Evolutionary conservation across 139 green algal genomes (phyloP), one percentile per base, ranked within the genome.

Genomic region (Tetradesmus lagerheimii): DNA sequence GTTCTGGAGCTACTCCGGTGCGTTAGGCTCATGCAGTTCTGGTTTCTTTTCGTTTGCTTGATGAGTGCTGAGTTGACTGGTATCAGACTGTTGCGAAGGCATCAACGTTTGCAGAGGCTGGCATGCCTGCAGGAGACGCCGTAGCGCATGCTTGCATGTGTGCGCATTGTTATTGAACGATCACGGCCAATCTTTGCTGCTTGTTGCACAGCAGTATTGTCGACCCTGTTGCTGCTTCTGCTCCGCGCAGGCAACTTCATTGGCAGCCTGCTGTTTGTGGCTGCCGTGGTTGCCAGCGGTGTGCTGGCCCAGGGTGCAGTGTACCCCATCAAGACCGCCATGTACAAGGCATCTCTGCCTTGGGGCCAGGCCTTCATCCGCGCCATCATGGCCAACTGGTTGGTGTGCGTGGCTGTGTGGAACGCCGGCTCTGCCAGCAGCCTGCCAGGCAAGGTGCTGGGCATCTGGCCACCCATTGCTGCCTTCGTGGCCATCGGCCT

Each of bases 401-500:
- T 99, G 75, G 97, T 99, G 31, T 98, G 96, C 91, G 86, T 97
- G 62, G 97, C 96, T 1, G 94, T 99, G 27, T 99, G 95, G 96
- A 93, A 96, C 80, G 95, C 95, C 14, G 90, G 92, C 41, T 90
- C 94, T 18, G 91, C 96, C 71, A 92, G 92, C 76, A 95, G 86
- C 31, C 89, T 98, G 57, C 90, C 94, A 45, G 97, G 96, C 91
- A 98, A 99, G 95, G 90, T 96, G 76, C 90, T 99, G 16, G 96
- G 92, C 74, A 93, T 96, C 80, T 94, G 95, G 90, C 86, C 94
- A 23, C 92, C 94, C 77, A 96, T 99, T 83, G 94, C 94, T 50
- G 93, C 94, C 29, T 99, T 99, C 87, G 96, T 98, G 35, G 80
- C 93, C 47, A 91, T 98, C 85, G 97, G 97, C 20, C 94, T 98